Base-by-base conservation (phyloP, 371 early-diverging fungal species). In the Dichotomocladium elegans region DNA sequence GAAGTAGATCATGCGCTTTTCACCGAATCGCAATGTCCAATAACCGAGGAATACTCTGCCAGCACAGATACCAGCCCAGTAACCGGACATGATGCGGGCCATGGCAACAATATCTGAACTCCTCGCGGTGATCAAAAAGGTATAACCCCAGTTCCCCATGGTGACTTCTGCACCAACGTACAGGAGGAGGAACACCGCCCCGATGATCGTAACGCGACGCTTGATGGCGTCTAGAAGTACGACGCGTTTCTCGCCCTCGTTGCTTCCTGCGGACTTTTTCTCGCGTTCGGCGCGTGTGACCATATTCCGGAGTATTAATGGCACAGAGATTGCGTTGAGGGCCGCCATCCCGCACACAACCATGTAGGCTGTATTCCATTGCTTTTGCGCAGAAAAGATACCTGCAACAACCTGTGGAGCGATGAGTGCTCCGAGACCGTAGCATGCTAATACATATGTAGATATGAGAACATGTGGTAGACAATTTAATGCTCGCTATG, bases 121-220 rank as follows among this genome's bases (percentile, higher is more conserved):
- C 4, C 67, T 53, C 12, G 47, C 47, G 1, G 55, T 56, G 26
- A 62, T 61, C 49, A 66, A 46, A 26, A 62, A 66, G 0, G 62
- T 59, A 26, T 53, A 62, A 19, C 57, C 52, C 62, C 63, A 66
- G 14, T 53, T 56, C 8, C 60, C 67, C n/a, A 66, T 30, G 6
- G 60, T 57, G 11, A 66, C 62, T 52, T 66, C 62, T 4, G 53
- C 47, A 19, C 67, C 63, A 10, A 66, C 67, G 33, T 66, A 66
- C 24, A 56, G 28, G 7, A 62, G 33, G 8, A 66, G 40, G 29
- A 57, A 66, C 6, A 59, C 2, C 0, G 63, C 62, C 11, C 63
- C 56, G 6, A 55, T 41, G 27, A 53, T 50, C 3, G 58, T 53
- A 30, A 66, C 50, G 0, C 55, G 59, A 10, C 47, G 34, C 22